phyloP scores from a whole-genome alignment of 2,329 filamentous ascomycete genomes.

The Alternaria sp. region DNA sequence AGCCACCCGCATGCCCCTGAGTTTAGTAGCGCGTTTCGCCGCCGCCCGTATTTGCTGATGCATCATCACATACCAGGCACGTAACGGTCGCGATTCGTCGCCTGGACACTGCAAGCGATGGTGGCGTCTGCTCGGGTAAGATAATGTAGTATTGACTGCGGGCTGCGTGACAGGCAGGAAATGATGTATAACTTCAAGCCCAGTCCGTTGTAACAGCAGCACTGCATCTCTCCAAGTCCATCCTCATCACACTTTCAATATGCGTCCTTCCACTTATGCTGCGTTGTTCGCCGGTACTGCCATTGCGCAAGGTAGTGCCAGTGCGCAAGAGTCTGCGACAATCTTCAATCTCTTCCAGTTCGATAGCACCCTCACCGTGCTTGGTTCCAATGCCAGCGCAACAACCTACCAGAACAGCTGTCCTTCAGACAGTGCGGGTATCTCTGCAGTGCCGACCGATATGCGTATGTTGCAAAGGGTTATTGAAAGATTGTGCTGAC shows the following conservation, averaged over 20 bases:
- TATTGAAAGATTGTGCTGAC: background rate
- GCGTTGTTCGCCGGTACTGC: conserved; percentile 29
- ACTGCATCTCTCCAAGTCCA: background rate
- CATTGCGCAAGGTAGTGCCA: conserved; percentile 28
- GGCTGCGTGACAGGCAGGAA: background rate
- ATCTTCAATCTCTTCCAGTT: conserved; percentile 26
- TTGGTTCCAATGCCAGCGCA: conserved; percentile 31
- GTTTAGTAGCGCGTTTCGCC: conserved; percentile 9
- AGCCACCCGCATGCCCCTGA: conserved; percentile 8
- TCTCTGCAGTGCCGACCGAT: conserved; percentile 17
- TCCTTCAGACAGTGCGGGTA: conserved; percentile 18
- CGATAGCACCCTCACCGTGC: conserved; percentile 27
- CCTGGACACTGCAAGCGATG: conserved; percentile 1
- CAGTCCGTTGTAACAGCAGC: background rate
- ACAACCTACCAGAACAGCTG: conserved; percentile 36
- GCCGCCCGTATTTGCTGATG: conserved; percentile 12
- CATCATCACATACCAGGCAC: conserved; percentile 11
- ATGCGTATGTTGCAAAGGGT: background rate
- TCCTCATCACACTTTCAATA: conserved; percentile 11
- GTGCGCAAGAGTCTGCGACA: conserved; percentile 29
- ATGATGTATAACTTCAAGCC: background rate
- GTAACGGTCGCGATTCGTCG: conserved; percentile 7
- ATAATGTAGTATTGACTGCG: background rate
- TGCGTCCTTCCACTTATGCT: conserved; percentile 29
- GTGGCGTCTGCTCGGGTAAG: background rate